Conservation (phyloP, 768 basidiomycete species). For the Exsudoporus frostii region DNA sequence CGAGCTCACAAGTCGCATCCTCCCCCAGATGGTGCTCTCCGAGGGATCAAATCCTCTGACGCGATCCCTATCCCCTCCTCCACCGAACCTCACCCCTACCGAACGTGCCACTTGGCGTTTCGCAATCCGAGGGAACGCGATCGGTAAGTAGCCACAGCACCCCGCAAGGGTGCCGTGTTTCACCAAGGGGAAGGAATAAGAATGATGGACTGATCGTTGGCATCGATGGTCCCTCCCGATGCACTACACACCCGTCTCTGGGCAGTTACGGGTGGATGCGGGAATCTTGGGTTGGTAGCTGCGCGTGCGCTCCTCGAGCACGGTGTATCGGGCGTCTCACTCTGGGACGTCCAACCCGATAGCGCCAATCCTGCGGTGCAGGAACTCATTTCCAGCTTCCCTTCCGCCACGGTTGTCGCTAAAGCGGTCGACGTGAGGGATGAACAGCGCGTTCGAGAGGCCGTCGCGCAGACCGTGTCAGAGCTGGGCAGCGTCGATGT, state of each 20-base stretch:
- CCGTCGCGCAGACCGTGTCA: conserved; percentile 22
- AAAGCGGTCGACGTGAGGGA: conserved; percentile 35
- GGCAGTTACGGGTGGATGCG: conserved; percentile 44
- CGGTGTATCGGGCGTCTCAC: conserved; percentile 30
- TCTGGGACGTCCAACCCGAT: conserved; percentile 25
- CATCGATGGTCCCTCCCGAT: neutral
- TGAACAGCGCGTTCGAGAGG: conserved; percentile 24
- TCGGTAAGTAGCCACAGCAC: conserved; percentile 28
- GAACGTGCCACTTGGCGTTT: conserved; percentile 37
- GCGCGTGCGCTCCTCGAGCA: conserved; percentile 44
- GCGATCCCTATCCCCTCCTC: conserved; percentile 18
- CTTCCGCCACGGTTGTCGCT: conserved; percentile 32
- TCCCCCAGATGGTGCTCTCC: conserved; percentile 35
- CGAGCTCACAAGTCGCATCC: conserved; percentile 27
- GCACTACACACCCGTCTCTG: neutral
- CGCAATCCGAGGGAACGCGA: conserved; percentile 38
- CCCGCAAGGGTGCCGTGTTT: neutral
- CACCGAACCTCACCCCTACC: conserved; percentile 14
- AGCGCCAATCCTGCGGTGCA: conserved; percentile 5
- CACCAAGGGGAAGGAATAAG: neutral
- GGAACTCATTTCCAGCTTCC: conserved; percentile 25
- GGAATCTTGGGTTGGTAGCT: conserved; percentile 36
- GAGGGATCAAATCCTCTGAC: conserved; percentile 34
- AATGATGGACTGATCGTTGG: neutral
- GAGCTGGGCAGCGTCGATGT: conserved; percentile 35